A percentile compares a stretch with the other conserved stretches of the same genome.
Evolutionary conservation across 2,329 filamentous ascomycete species (phyloP).

Genomic region (Drechslerella coelobrocha): DNA sequence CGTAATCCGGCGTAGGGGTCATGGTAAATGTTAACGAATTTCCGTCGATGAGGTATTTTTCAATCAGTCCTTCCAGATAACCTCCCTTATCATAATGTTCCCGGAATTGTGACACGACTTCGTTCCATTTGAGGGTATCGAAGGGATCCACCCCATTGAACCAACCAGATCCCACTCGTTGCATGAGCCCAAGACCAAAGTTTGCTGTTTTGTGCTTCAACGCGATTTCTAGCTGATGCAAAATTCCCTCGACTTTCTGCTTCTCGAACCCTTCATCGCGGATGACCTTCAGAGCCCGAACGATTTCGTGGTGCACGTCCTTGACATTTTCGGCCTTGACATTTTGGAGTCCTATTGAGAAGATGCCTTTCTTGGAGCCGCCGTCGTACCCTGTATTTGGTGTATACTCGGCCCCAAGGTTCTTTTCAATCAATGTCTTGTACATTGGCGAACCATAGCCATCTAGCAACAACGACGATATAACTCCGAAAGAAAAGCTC

Average conservation of each 20-base stretch:
- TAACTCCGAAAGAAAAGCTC: slow-evolving; percentile 81
- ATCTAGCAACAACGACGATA: slow-evolving; percentile 85
- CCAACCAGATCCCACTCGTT: slow-evolving; percentile 88
- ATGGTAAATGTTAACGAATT: slow-evolving; percentile 92
- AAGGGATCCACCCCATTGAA: slow-evolving; percentile 95
- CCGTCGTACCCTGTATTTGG: slow-evolving; percentile 92
- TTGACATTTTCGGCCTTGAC: slow-evolving; percentile 80
- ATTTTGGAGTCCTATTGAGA: slow-evolving; percentile 90
- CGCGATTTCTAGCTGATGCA: slow-evolving; percentile 91
- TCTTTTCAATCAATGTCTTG: slow-evolving; percentile 83
- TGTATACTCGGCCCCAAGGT: slow-evolving; percentile 89
- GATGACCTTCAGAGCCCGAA: slow-evolving; percentile 73
- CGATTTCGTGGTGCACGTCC: slow-evolving; percentile 76
- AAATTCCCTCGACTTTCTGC: slow-evolving; percentile 87
- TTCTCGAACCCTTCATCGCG: slow-evolving; percentile 81
- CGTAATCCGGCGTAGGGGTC: slow-evolving; percentile 79
- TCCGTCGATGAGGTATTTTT: slow-evolving; percentile 89
- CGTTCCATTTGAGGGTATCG: slow-evolving; percentile 88
- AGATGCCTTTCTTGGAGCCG: slow-evolving; percentile 77
- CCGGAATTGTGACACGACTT: slow-evolving; percentile 84
- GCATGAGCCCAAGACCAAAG: slow-evolving; percentile 89
- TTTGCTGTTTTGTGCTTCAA: slow-evolving; percentile 88
- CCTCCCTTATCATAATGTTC: slow-evolving; percentile 73
- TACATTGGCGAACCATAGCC: slow-evolving; percentile 96
- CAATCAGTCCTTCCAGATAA: slow-evolving; percentile 82